phyloP scores from a whole-genome alignment of 495 filamentous ascomycete genomes.

The Aspergillus sparsus region DNA sequence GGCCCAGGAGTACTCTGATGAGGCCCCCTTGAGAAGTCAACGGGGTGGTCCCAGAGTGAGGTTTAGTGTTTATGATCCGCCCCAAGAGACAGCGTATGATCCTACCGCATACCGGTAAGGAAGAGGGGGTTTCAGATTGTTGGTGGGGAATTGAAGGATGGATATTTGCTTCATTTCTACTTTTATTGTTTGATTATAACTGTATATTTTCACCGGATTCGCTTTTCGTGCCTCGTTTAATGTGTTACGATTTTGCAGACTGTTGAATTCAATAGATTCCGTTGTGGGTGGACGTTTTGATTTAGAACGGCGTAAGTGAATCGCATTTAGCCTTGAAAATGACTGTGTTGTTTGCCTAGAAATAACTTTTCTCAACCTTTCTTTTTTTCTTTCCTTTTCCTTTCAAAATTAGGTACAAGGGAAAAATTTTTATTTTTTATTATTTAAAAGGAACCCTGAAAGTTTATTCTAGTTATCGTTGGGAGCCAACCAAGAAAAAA shows the following conservation, averaged over 20 bases:
- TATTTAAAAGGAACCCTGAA: too few relatives aligned
- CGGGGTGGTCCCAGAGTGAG: conserved; percentile 20
- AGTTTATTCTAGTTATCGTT: too few relatives aligned
- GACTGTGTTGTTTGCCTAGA: neutral
- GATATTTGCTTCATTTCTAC: too few relatives aligned
- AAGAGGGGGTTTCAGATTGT: conserved; percentile 15
- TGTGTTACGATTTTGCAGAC: conserved; percentile 21
- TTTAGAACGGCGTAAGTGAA: conserved; percentile 3
- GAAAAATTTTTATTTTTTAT: too few relatives aligned
- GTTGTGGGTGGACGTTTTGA: neutral
- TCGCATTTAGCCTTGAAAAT: neutral
- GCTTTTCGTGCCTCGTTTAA: conserved; percentile 17
- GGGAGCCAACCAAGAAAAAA: too few relatives aligned
- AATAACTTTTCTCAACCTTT: too few relatives aligned
- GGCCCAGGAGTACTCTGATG: conserved; percentile 35
- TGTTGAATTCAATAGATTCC: conserved; percentile 5
- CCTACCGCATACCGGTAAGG: conserved; percentile 35
- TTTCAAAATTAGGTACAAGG: too few relatives aligned
- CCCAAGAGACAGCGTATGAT: conserved; percentile 40
- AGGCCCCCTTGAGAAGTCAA: conserved; percentile 20
- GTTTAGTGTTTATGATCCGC: conserved; percentile 28
- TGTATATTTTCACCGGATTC: neutral
- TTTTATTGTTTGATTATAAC: too few relatives aligned
- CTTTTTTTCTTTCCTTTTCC: too few relatives aligned
- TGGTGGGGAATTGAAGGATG: neutral